Base-by-base conservation (phyloP, 1,139 yeast species). In the Geotrichum bryndzae region DNA sequence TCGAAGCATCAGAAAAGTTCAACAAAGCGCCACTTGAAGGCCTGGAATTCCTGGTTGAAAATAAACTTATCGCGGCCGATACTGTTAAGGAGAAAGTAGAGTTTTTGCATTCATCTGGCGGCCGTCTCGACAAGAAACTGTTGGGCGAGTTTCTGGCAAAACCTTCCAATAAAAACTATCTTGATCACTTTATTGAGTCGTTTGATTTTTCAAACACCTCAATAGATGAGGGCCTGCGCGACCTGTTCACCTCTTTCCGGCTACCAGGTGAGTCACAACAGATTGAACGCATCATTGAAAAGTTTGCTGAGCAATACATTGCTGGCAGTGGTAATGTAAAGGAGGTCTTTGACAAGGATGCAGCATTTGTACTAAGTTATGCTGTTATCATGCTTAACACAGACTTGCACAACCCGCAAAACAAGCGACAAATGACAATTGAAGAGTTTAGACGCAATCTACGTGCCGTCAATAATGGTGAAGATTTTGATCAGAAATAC, bases 201-300 rank as follows among this genome's bases (percentile, higher is more conserved):
- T 88, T 92, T 74, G 95, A 92, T 65, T 94, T 92, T 70, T 76
- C 80, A 48, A 87, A 84, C 55, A 78, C 88, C 67, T 81, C 99
- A 69, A 91, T 95, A 1, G 99, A 95, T 74, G 98, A 94, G 73
- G 97, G 97, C 0, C 78, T 95, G 63, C 81, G 99, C 68, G 82
- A 90, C 60, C 75, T 95, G 65, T 79, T 95, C 67, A 88, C 90
- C 60, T 82, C 89, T 18, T 94, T 95, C 72, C 83, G 99, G 73
- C 80, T 95, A 61, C 99, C 99, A 0, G 99, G 99, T 58, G 99
- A 95, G 75, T 87, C 97, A 0, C 98, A 91, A 71, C 97, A 90
- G 72, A 94, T 95, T 72, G 98, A 92, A 73, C 82, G 97, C 70
- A 84, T 94, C 23, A 89, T 95, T 53, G 97, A 92, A 70, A 80